Evolutionary conservation across 1,139 yeast species (phyloP).

Genomic region (Scheffersomyces parashehatae): DNA sequence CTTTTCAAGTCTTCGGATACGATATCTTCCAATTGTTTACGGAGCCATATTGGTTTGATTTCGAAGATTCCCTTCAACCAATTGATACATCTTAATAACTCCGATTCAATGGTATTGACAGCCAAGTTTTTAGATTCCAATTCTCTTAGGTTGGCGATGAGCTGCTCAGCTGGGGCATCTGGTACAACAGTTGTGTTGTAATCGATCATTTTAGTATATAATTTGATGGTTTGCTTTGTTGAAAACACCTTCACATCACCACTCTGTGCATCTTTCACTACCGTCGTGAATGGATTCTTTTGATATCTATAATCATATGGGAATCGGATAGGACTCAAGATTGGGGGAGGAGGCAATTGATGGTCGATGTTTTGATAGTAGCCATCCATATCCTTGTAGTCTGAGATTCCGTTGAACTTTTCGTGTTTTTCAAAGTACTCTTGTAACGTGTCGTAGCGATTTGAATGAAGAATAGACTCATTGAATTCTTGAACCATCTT

Average conservation of each 20-base stretch:
- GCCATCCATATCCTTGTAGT: constrained; percentile 25
- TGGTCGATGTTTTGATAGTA: constrained; percentile 45
- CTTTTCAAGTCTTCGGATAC: constrained; percentile 44
- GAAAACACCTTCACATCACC: constrained; percentile 51
- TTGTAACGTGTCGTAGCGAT: constrained; percentile 39
- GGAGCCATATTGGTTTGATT: constrained; percentile 80
- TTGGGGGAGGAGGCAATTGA: constrained; percentile 85
- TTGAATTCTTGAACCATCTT: constrained; percentile 40
- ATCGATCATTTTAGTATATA: constrained; percentile 49
- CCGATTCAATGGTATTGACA: constrained; percentile 28
- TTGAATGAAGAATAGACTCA: constrained; percentile 22
- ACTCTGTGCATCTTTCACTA: constrained; percentile 62
- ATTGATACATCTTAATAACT: constrained; percentile 50
- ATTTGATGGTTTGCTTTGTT: constrained; percentile 37
- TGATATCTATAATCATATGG: constrained; percentile 65
- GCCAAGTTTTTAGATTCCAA: constrained; percentile 24
- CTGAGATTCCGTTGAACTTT: constrained; percentile 31
- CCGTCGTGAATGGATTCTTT: constrained; percentile 51
- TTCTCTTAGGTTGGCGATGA: constrained; percentile 32
- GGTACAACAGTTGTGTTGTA: constrained; percentile 32
- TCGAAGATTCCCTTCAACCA: constrained; percentile 58
- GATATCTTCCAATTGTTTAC: constrained; percentile 68
- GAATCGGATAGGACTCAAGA: constrained; percentile 71
- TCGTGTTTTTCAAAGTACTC: constrained; percentile 41
- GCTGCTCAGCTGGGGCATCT: constrained; percentile 34